Evolutionary conservation across 2,329 filamentous ascomycete species (phyloP), one percentile per base, ranked within the genome.

Genomic region (Pseudocercospora ulei): DNA sequence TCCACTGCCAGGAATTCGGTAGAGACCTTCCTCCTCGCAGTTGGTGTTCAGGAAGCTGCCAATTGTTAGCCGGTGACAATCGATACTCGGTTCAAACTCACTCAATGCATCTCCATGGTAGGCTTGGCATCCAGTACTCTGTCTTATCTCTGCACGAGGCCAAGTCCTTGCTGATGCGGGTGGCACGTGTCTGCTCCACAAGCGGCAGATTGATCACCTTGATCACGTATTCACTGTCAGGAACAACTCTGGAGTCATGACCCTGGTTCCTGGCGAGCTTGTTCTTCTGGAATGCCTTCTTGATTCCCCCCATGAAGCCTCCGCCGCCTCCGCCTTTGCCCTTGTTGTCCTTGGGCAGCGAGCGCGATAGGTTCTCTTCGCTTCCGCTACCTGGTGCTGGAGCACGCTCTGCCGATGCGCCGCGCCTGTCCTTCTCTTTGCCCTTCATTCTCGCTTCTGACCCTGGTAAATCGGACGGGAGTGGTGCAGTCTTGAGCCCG

Each of bases 41-140:
- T 90, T 92, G 63, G 87, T 90, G 61, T 95, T 95, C 36, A 96
- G 69, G 59, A 93, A 95, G 64, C 72, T 75, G 48, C 23, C 36
- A 44, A 7, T 34, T 7, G 38, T 55, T 30, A 52, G 46, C 38
- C 24, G 37, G 8, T 29, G 9, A 26, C 30, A 4, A 8, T 26
- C 28, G 13, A 19, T 13, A 8, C 29, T 25, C 19, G 7, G 3
- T 38, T 14, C 8, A 27, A 9, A 65, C 72, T 57, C 64, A 77
- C 70, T 96, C 88, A 49, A 96, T 95, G 42, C 86, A 92, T 47
- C 88, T 74, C 82, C 88, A 95, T 0, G 88, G 87, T 42, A 96
- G 79, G 4, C 86, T 83, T 7, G 88, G 88, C 87, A 96, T 94
- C 88, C 88, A 96, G 57, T 92, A 96, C 57, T 95, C 88, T 0